phyloP scores from a whole-genome alignment of 306 rosid genomes.

The Trifolium repens region DNA sequence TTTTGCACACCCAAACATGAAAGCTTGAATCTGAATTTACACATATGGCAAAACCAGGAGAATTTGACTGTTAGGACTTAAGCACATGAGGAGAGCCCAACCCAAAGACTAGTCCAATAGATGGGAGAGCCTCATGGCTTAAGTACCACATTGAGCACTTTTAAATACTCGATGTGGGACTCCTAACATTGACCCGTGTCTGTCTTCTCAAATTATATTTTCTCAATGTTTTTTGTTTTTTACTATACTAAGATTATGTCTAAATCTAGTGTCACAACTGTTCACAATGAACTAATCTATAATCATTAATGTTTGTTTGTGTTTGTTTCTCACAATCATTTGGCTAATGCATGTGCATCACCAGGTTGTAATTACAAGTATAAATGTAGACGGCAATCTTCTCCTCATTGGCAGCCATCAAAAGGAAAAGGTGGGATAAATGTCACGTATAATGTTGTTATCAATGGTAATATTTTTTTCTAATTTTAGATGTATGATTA shows the following conservation, averaged over 20 bases:
- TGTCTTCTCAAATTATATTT: conserved; percentile 13
- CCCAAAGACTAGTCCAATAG: too few species aligned
- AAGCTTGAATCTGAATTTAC: conserved; percentile 1
- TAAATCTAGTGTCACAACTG: conserved; percentile 9
- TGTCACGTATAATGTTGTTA: conserved; percentile 41
- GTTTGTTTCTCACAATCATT: conserved; percentile 21
- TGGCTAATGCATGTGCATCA: conserved; percentile 27
- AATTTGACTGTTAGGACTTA: background rate
- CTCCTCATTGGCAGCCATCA: conserved; percentile 37
- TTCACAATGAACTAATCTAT: conserved; percentile 7
- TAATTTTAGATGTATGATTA: conserved; percentile 26
- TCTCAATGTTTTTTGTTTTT: background rate
- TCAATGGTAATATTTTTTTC: conserved; percentile 22
- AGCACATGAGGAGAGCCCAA: too few species aligned
- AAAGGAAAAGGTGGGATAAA: conserved; percentile 44
- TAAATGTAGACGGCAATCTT: conserved; percentile 41
- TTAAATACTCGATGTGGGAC: too few species aligned
- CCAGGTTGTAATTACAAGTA: conserved; percentile 79
- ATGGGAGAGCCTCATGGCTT: too few species aligned
- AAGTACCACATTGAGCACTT: too few species aligned
- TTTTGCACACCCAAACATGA: background rate
- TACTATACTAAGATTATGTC: background rate
- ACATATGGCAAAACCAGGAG: background rate
- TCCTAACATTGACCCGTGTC: background rate
- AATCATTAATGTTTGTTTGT: background rate